Percentiles rank a stretch among this genome's conserved stretches.
Evolutionary conservation across 306 rosid species (phyloP).

Genomic region (Vigna radiata): DNA sequence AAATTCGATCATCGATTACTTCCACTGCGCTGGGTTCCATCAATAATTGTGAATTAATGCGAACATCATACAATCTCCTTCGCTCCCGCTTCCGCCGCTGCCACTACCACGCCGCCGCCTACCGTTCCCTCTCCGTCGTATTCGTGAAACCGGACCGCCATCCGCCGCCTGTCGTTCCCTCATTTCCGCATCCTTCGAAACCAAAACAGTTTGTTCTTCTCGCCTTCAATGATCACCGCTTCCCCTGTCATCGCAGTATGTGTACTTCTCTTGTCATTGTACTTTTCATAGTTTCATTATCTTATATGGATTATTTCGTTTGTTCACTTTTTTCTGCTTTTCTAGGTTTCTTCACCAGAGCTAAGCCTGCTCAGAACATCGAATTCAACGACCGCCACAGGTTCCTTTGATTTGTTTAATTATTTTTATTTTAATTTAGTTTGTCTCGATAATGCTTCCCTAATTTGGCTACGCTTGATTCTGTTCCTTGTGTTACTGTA

Average conservation of each 20-base stretch:
- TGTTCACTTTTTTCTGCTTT: background rate
- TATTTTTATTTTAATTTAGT: background rate
- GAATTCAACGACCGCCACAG: conserved; percentile 82
- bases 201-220: conserved; percentile 49
- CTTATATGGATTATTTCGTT: background rate
- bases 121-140: conserved; percentile 23
- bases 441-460: background rate
- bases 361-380: conserved; percentile 66
- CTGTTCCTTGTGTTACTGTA: conserved; percentile 36
- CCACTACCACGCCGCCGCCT: conserved; percentile 24
- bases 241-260: conserved; percentile 60
- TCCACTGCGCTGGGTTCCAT: conserved; percentile 6
- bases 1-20: background rate
- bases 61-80: conserved; percentile 43
- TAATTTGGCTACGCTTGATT: conserved; percentile 11
- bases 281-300: background rate
- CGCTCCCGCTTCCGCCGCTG: conserved; percentile 44
- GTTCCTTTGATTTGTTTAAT: conserved; percentile 36
- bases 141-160: conserved; percentile 25
- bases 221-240: conserved; percentile 46
- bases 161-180: conserved; percentile 20
- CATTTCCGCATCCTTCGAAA: conserved; percentile 18
- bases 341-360: conserved; percentile 78
- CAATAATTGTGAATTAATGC: conserved; percentile 38
- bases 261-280: background rate